phyloP scores from a whole-genome alignment of 345 rosid species.

The Murraya koenigii region DNA sequence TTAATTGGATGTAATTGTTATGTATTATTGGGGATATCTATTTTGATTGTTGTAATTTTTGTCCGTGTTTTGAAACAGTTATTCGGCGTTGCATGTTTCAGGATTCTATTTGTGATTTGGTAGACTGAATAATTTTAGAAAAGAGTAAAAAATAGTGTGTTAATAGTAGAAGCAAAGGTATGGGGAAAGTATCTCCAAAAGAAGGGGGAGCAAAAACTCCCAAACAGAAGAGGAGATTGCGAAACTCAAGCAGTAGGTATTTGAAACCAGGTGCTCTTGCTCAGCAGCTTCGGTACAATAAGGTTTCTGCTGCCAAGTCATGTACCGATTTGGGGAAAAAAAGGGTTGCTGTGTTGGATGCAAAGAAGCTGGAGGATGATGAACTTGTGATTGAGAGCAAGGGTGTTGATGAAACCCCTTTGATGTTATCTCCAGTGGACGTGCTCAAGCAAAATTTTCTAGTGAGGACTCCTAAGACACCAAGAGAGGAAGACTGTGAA shows the following conservation, averaged over 20 bases:
- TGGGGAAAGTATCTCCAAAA: conserved; percentile 75
- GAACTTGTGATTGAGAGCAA: conserved; percentile 24
- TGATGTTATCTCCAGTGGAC: conserved; percentile 58
- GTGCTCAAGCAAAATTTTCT: conserved; percentile 39
- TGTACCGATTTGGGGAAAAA: conserved; percentile 77
- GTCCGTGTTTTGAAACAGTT: neutral
- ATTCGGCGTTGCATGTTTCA: conserved; percentile 7
- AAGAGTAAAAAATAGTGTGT: neutral
- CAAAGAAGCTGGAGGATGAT: conserved; percentile 36
- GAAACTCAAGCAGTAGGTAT: conserved; percentile 54
- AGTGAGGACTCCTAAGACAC: conserved; percentile 77
- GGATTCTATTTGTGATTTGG: conserved; percentile 20
- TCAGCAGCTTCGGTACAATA: conserved; percentile 64
- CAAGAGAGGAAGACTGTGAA: conserved; percentile 42
- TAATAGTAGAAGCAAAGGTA: neutral
- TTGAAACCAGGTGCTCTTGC: conserved; percentile 88
- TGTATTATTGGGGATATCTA: neutral
- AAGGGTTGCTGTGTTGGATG: conserved; percentile 49
- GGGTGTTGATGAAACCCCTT: conserved; percentile 48
- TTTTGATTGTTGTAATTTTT: neutral
- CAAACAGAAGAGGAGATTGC: conserved; percentile 51
- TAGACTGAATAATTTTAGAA: neutral
- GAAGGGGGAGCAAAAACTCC: conserved; percentile 42
- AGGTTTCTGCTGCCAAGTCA: conserved; percentile 49
- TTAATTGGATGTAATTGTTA: neutral